Evolutionary conservation across 2,329 filamentous ascomycete genomes (phyloP), one percentile per base, ranked within the genome.

Genomic region (Fusarium dimerum): DNA sequence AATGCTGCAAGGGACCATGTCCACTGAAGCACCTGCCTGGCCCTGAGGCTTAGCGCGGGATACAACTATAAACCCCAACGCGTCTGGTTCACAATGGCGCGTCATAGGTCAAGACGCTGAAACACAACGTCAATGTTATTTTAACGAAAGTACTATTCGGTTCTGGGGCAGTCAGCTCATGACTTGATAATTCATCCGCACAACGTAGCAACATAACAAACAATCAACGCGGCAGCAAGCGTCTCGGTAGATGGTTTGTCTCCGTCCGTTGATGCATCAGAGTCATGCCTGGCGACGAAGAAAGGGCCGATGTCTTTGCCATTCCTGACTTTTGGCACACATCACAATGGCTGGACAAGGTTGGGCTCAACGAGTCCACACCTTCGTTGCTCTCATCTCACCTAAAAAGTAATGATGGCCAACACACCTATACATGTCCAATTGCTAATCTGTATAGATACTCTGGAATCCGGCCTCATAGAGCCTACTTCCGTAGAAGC

Each of bases 321-420:
- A 83, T 85, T 43, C 83, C 83, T 39, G 77, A 86, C 64, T 79
- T 88, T 55, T 84, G 80, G 78, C 75, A 74, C 50, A 71, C 77
- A 26, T 83, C 85, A 3, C 76, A 71, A 59, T 78, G 79, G 68
- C 69, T 81, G 38, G 69, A 76, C 8, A 56, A 66, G 43, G 32
- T 65, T 18, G 54, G 52, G 18, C 47, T 45, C 34, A 57, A 65
- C 9, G 56, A 55, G 18, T 40, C 56, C 26, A 43, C 54, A 16
- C 51, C 63, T 40, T 55, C 66, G 9, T 78, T 82, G 63, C 84
- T 84, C 64, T 64, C 72, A 20, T 65, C 75, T 3, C 60, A 74
- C 6, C 52, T 76, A 3, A 62, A 65, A 46, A 63, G 73, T 73
- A 55, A 45, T 61, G 54, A n/a, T 29, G 45, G 43, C 18, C 17